Evolutionary conservation across 2,329 filamentous ascomycete species (phyloP), one percentile per base, ranked within the genome.

Genomic region (Aschersonia sp.): DNA sequence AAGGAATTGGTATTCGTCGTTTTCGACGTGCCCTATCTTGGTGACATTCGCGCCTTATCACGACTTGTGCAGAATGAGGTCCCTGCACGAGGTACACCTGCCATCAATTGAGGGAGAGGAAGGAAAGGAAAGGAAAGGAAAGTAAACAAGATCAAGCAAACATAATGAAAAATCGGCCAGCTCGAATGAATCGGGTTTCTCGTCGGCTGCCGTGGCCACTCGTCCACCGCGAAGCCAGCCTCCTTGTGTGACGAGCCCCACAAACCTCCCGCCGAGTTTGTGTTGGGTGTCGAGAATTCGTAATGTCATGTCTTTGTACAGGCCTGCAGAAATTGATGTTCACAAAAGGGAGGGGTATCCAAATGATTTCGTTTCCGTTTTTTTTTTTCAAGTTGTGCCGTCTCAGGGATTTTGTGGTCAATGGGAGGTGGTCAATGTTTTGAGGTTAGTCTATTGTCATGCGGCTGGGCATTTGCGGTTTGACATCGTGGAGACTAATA

Each of bases 361-460:
- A 12, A 37, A 37, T 37, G 2, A 4, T 12, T 37, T 37, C 5
- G 35, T 37, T 37, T 22, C 22, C 22, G 4, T 3, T 22, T 22
- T 22, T 22, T 37, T 37, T 12, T 37, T 37, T 12, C 35, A 5
- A 22, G 22, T 22, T 22, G 22, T 22, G 2, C 22, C 22, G 22
- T 22, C 22, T 22, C 22, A 22, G 22, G 22, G 22, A 22, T 22
- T 22, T 22, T 2, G 22, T 22, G 22, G 22, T 22, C 22, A 22
- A 22, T 22, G 22, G 4, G 14, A 14, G 14, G 22, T 22, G 22
- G 22, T 22, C 22, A 22, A 22, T 22, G 22, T 22, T 22, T 22
- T 22, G 22, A 22, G 22, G 10, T 65, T 68, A 80, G 57, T 80
- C 76, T 54, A 80, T 80, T 2, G 76, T 80, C 76, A 80, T 79